Evolutionary conservation across 306 rosid genomes (phyloP).

Genomic region (Fragaria iinumae): DNA sequence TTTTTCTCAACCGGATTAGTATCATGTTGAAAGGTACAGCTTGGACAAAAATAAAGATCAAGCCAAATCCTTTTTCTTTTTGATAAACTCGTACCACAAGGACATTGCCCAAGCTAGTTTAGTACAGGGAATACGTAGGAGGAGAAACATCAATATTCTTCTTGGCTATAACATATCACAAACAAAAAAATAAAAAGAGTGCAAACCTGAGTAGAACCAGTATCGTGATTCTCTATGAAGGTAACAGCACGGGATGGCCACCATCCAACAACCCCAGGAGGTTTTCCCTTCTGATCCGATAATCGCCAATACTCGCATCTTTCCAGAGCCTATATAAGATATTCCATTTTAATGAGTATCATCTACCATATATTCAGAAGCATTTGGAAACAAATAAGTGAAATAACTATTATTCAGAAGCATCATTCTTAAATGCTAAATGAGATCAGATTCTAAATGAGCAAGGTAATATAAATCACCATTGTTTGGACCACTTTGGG

Average conservation of each 20-base stretch:
- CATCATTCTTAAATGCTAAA: slow-evolving; percentile 1
- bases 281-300: slow-evolving; percentile 84
- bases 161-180: neutral
- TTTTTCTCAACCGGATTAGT: neutral
- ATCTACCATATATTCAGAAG: neutral
- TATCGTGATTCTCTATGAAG: slow-evolving; percentile 95
- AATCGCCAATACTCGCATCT: slow-evolving; percentile 96
- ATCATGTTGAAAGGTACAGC: neutral
- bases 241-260: slow-evolving; percentile 99
- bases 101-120: neutral
- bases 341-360: slow-evolving; percentile 2
- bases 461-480: neutral
- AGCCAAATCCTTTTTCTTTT: neutral
- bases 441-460: neutral
- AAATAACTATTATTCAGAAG: neutral
- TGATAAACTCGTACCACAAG: neutral
- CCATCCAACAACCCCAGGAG: slow-evolving; percentile 99
- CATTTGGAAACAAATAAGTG: neutral
- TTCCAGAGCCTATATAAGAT: slow-evolving; percentile 57
- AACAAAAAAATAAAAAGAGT: slow-evolving; percentile 12
- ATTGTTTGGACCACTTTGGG: neutral
- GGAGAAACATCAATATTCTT: neutral
- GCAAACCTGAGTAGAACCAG: slow-evolving; percentile 97
- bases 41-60: no score
- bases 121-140: neutral